Percentiles rank a stretch among this genome's conserved stretches.
Conservation (phyloP, 1,284 basidiomycete genomes). For the Melampsora americana region DNA sequence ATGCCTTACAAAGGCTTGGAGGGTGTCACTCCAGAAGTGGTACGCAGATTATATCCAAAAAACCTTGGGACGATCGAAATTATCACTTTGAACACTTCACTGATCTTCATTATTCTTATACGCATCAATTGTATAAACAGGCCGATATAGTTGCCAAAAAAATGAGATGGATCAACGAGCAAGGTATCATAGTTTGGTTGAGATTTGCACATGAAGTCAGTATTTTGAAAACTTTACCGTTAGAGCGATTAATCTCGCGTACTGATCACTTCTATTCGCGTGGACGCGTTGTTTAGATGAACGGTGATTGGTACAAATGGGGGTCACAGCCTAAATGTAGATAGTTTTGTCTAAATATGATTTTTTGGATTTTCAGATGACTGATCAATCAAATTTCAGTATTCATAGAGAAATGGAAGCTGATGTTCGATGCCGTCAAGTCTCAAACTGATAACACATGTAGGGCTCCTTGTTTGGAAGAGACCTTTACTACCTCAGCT, state of each 20-base stretch:
- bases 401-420: constrained; percentile 36
- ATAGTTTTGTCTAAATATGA: neutral
- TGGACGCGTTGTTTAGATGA: constrained; percentile 13
- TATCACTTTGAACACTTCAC: neutral
- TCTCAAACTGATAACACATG: constrained; percentile 27
- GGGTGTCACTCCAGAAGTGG: constrained; percentile 19
- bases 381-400: neutral
- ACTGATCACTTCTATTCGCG: neutral
- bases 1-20: constrained; percentile 29
- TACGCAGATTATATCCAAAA: neutral
- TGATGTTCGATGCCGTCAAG: constrained; percentile 24
- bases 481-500: too few species aligned
- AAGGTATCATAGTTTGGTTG: constrained; percentile 36
- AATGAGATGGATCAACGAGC: constrained; percentile 28
- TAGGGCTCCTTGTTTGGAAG: neutral
- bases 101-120: neutral
- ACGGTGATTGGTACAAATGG: constrained; percentile 43
- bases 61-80: neutral
- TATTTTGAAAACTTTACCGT: neutral
- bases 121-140: neutral
- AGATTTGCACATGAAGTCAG: constrained; percentile 43
- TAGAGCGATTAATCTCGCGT: neutral
- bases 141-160: constrained; percentile 31
- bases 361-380: neutral
- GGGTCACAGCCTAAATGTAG: constrained; percentile 31